A percentile compares a stretch with the other conserved stretches of the same genome.
phyloP scores from a whole-genome alignment of 768 basidiomycete genomes.

The Cystofilobasidium macerans region DNA sequence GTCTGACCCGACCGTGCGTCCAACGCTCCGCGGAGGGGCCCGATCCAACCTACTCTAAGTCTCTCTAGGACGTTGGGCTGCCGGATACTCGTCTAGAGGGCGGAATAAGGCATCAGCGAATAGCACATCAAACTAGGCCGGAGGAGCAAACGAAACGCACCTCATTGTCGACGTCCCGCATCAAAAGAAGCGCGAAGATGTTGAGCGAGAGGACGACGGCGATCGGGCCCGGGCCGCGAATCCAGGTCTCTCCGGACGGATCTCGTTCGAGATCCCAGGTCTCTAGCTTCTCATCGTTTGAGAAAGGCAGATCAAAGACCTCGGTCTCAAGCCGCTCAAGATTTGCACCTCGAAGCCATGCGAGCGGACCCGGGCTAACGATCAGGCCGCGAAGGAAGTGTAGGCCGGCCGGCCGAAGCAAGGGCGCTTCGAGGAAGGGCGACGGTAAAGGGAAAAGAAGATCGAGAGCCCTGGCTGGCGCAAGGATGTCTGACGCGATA shows the following conservation, averaged over 20 bases:
- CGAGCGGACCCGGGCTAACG: background rate
- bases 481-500: background rate
- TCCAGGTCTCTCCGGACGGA: background rate
- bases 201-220: background rate
- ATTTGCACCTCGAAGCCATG: background rate
- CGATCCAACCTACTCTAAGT: background rate
- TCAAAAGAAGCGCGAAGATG: background rate
- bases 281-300: background rate
- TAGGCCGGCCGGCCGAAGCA: background rate
- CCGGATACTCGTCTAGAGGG: background rate
- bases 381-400: background rate
- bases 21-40: background rate
- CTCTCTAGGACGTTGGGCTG: background rate
- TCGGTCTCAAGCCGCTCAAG: background rate
- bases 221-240: background rate
- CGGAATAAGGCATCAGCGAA: background rate
- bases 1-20: background rate
- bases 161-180: background rate
- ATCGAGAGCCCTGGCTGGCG: background rate
- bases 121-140: background rate
- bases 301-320: background rate
- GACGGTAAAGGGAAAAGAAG: background rate
- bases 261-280: background rate
- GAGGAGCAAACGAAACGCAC: background rate
- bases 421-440: background rate